Evolutionary conservation across 129 eudicot species (phyloP).

Genomic region (Heracleum sosnowskyi): DNA sequence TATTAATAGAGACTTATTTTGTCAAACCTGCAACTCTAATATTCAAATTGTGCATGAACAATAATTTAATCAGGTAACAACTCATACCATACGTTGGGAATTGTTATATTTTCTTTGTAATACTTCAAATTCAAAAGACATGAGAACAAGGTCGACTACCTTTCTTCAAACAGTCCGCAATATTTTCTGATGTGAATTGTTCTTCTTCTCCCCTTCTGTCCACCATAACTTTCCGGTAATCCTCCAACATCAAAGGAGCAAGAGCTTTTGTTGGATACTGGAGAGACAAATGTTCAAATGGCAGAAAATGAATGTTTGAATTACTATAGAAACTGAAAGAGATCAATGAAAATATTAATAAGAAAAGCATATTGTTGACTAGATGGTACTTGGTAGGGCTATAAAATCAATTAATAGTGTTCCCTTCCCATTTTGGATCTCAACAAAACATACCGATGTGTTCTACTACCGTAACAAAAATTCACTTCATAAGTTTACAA

Average conservation of each 20-base stretch:
- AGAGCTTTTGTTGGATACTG: slow-evolving; percentile 96
- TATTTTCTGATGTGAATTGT: slow-evolving; percentile 64
- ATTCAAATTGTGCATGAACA: background rate
- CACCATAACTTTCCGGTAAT: slow-evolving; percentile 79
- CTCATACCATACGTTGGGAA: background rate
- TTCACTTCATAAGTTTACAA: background rate
- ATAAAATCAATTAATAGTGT: background rate
- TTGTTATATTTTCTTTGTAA: background rate
- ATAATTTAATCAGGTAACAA: background rate
- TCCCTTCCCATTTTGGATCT: background rate
- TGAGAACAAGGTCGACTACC: slow-evolving; percentile 31
- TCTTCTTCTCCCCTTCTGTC: slow-evolving; percentile 77
- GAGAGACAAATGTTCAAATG: background rate
- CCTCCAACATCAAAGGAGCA: slow-evolving; percentile 89
- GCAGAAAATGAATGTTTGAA: background rate
- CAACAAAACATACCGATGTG: background rate
- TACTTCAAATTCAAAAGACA: background rate
- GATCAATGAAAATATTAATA: background rate
- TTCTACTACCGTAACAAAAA: background rate
- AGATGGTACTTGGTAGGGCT: background rate
- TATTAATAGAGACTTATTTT: background rate
- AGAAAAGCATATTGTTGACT: background rate
- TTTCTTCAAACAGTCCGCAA: slow-evolving; percentile 69
- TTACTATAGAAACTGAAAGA: background rate
- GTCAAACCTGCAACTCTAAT: background rate